Evolutionary conservation across 139 green algal genomes (phyloP).

Genomic region (Zygnema circumcarinatum): DNA sequence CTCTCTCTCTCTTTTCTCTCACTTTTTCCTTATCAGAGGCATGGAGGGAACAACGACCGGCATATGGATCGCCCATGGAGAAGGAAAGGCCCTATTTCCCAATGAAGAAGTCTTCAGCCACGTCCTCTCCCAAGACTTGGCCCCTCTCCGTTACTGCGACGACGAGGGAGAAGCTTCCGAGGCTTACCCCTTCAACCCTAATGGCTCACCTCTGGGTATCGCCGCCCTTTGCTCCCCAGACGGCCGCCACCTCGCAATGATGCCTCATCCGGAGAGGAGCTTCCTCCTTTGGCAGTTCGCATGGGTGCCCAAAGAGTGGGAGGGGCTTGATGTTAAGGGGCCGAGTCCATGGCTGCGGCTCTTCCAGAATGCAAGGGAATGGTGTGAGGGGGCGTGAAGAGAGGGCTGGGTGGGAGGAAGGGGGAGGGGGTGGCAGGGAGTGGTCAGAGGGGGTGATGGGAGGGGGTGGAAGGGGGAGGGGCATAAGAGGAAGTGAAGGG

Average conservation of each 20-base stretch:
- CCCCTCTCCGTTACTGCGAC: slow-evolving; percentile 80
- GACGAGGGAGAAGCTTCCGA: slow-evolving; percentile 69
- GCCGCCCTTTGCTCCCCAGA: slow-evolving; percentile 88
- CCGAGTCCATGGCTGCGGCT: slow-evolving; percentile 92
- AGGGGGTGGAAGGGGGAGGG: neutral
- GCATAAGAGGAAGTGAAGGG: neutral
- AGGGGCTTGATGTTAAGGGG: slow-evolving; percentile 67
- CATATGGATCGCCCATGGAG: slow-evolving; percentile 96
- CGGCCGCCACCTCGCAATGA: slow-evolving; percentile 97
- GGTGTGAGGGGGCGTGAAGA: slow-evolving; percentile 40
- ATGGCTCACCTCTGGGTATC: slow-evolving; percentile 92
- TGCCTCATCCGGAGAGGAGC: slow-evolving; percentile 96
- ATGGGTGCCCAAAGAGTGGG: slow-evolving; percentile 57
- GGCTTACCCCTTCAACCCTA: slow-evolving; percentile 95
- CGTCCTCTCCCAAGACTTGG: slow-evolving; percentile 67
- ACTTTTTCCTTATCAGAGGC: slow-evolving; percentile 49
- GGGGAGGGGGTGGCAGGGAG: neutral
- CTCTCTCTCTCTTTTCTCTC: neutral
- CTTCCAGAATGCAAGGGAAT: slow-evolving; percentile 96
- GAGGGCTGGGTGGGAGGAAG: neutral
- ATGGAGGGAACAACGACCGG: slow-evolving; percentile 89
- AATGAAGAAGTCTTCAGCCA: slow-evolving; percentile 70
- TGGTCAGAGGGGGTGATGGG: slow-evolving; percentile 20
- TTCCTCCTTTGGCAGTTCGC: slow-evolving; percentile 89
- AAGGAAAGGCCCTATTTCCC: slow-evolving; percentile 93